Evolutionary conservation across 2,329 filamentous ascomycete genomes (phyloP).

Genomic region (Pezicula carpinea): DNA sequence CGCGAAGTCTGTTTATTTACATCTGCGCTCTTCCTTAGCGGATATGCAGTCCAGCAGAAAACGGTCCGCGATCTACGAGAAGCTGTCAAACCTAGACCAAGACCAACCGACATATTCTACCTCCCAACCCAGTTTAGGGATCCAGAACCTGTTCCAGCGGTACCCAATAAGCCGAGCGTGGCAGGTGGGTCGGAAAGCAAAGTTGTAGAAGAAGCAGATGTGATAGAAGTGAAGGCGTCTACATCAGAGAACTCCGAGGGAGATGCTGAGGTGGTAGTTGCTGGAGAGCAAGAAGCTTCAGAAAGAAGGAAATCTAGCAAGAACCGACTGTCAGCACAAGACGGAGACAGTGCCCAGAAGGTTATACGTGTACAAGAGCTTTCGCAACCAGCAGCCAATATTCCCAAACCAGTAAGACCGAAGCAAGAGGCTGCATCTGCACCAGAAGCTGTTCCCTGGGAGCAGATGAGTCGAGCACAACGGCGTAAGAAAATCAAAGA

Average conservation of each 20-base stretch:
- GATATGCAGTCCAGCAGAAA: slow-evolving; percentile 83
- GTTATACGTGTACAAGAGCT: too few relatives aligned
- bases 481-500: slow-evolving; percentile 54
- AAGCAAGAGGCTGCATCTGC: neutral
- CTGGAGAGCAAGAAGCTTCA: too few relatives aligned
- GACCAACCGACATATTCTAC: slow-evolving; percentile 13
- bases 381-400: neutral
- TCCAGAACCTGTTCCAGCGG: neutral
- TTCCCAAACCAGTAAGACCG: neutral
- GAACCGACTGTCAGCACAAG: too few relatives aligned
- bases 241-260: too few relatives aligned
- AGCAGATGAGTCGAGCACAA: slow-evolving; percentile 23
- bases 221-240: too few relatives aligned
- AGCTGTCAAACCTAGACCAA: slow-evolving; percentile 48
- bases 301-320: too few relatives aligned
- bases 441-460: slow-evolving; percentile 5
- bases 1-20: slow-evolving; percentile 71
- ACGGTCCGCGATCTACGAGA: slow-evolving; percentile 73
- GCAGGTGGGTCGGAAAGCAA: too few relatives aligned
- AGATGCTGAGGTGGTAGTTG: too few relatives aligned
- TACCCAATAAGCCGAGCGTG: too few relatives aligned
- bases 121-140: slow-evolving; percentile 18
- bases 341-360: too few relatives aligned
- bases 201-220: too few relatives aligned
- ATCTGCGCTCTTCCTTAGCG: slow-evolving; percentile 76